A percentile compares a stretch with the other conserved stretches of the same genome.
phyloP scores from a whole-genome alignment of 768 basidiomycete genomes.

The Pisolithus sp. region DNA sequence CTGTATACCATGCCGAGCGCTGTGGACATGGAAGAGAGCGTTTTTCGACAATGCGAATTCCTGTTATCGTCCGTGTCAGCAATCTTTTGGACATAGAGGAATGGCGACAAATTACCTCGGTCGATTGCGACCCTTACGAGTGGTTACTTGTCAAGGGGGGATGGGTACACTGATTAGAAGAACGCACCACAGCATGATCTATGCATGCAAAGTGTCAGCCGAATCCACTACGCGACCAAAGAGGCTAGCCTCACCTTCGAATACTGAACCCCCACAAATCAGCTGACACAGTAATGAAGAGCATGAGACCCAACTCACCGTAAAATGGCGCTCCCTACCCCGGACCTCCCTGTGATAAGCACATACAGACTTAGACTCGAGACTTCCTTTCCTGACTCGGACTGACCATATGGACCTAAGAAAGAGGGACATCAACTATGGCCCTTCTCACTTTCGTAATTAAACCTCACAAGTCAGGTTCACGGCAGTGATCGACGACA shows the following conservation, averaged over 20 bases:
- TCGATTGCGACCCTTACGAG: slow-evolving; percentile 86
- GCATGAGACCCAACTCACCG: slow-evolving; percentile 40
- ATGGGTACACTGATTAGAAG: neutral
- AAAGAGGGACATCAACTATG: neutral
- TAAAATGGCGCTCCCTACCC: slow-evolving; percentile 77
- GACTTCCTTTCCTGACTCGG: slow-evolving; percentile 20
- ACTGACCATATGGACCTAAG: slow-evolving; percentile 75
- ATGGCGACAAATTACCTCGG: slow-evolving; percentile 44
- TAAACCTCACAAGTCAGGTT: slow-evolving; percentile 72
- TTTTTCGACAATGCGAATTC: slow-evolving; percentile 89
- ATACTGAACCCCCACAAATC: slow-evolving; percentile 39
- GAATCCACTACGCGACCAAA: neutral
- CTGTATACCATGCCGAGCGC: slow-evolving; percentile 61
- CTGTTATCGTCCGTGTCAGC: slow-evolving; percentile 23
- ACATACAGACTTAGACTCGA: slow-evolving; percentile 18
- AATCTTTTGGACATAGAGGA: neutral
- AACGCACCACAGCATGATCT: slow-evolving; percentile 87
- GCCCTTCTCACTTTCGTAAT: no score
- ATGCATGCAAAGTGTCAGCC: slow-evolving; percentile 1
- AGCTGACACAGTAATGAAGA: neutral
- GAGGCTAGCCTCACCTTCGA: slow-evolving; percentile 53
- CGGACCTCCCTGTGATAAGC: slow-evolving; percentile 73
- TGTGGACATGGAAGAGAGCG: slow-evolving; percentile 83
- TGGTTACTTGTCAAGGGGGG: neutral
- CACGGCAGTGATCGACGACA: slow-evolving; percentile 65